These are phyloP conservation scores for Trichoderma endophyticum DNA, from an alignment of 2,329 filamentous ascomycete species.

Conservation along the genomic window DNA sequence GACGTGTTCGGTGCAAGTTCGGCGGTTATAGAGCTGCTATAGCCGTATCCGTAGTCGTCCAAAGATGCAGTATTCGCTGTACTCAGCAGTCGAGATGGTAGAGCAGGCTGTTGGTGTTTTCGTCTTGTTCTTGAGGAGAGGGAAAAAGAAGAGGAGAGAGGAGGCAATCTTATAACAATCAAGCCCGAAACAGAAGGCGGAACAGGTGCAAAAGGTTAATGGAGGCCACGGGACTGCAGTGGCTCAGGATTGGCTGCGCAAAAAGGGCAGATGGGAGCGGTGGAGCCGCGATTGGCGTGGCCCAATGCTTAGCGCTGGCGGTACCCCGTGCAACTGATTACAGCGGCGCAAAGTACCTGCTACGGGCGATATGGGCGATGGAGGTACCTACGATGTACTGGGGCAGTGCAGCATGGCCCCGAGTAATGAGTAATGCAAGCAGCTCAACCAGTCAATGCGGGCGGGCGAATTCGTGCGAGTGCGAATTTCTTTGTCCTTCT, in stretches of 20 bases:
- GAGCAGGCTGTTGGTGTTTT: neutral
- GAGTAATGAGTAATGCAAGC: neutral
- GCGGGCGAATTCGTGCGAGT: neutral
- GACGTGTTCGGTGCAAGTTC: neutral
- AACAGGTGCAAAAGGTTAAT: neutral
- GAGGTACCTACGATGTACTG: neutral
- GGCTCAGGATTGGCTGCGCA: conserved; percentile 10
- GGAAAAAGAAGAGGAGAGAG: neutral
- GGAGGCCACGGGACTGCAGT: conserved; percentile 8
- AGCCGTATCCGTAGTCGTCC: neutral
- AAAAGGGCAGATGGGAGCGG: conserved; percentile 1
- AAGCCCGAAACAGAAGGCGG: conserved; percentile 10
- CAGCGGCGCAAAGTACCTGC: neutral
- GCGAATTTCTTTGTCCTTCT: neutral
- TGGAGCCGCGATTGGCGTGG: conserved; percentile 10
- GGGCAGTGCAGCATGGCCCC: neutral
- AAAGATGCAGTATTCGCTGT: neutral
- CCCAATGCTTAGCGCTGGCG: conserved; percentile 16
- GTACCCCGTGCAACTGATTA: neutral
- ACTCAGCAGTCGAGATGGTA: neutral
- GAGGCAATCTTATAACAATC: conserved; percentile 12
- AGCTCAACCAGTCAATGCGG: neutral
- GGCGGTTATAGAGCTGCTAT: neutral
- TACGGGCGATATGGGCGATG: neutral
- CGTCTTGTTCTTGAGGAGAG: neutral